Conservation (phyloP, 1,139 yeast species). For the Candida gigantensis region DNA sequence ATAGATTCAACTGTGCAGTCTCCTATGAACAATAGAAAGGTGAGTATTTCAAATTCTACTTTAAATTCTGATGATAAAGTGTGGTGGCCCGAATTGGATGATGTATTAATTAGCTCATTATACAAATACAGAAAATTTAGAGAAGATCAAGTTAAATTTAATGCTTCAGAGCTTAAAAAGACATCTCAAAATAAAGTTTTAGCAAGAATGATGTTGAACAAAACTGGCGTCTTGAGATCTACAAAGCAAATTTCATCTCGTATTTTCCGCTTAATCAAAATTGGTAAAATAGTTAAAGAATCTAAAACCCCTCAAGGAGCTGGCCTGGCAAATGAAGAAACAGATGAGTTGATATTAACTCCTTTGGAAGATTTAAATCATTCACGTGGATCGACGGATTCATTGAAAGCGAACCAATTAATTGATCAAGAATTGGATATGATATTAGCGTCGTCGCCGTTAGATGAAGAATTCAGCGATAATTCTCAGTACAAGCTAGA, state of each 20-base stretch:
- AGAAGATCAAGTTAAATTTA: constrained; percentile 23
- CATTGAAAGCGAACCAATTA: constrained; percentile 21
- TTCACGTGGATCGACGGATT: constrained; percentile 15
- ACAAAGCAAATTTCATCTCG: constrained; percentile 45
- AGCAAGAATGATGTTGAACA: constrained; percentile 42
- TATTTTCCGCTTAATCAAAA: constrained; percentile 26
- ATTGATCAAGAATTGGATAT: constrained; percentile 30
- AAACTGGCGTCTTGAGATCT: constrained; percentile 38
- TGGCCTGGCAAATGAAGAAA: constrained; percentile 18
- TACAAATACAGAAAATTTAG: constrained; percentile 38
- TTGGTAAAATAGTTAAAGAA: constrained; percentile 18
- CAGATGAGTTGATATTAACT: constrained; percentile 26
- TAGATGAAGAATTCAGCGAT: constrained; percentile 20
- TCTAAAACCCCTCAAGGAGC: constrained; percentile 15
- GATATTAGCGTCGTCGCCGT: constrained; percentile 27
- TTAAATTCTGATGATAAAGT: constrained; percentile 28
- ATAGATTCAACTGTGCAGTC: constrained; percentile 39
- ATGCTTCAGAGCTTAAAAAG: constrained; percentile 30
- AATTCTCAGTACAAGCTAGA: constrained; percentile 9
- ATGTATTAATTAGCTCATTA: constrained; percentile 36
- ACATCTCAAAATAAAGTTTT: constrained; percentile 45
- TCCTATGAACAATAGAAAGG: constrained; percentile 23
- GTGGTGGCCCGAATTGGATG: constrained; percentile 43
- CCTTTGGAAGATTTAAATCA: constrained; percentile 28
- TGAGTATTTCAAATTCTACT: constrained; percentile 13